Conservation (phyloP, 2,329 filamentous ascomycete species). For the Talaromyces atroroseus region DNA sequence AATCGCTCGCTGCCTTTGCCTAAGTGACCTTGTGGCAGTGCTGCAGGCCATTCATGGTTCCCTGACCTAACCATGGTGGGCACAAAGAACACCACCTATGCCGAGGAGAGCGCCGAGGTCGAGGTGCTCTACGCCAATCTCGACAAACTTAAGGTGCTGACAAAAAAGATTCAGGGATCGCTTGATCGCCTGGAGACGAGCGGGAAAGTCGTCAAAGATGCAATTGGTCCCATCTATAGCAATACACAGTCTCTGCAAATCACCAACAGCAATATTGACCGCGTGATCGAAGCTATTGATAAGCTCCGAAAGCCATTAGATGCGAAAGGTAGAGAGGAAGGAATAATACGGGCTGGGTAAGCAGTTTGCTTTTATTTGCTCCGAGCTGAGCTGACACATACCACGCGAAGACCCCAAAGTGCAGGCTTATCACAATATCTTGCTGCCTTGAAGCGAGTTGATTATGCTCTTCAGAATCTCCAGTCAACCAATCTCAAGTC, state of each 20-base stretch:
- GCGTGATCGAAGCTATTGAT: conserved; percentile 79
- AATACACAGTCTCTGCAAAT: conserved; percentile 86
- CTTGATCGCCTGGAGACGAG: conserved; percentile 77
- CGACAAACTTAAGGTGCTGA: conserved; percentile 87
- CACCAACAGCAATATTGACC: conserved; percentile 84
- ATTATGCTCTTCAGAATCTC: conserved; percentile 76
- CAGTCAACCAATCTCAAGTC: conserved; percentile 84
- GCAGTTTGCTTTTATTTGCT: conserved; percentile 16
- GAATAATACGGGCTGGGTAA: conserved; percentile 75
- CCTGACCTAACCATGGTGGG: conserved; percentile 43
- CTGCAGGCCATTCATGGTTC: not conserved
- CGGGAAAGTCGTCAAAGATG: conserved; percentile 84
- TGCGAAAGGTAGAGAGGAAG: conserved; percentile 85
- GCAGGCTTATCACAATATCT: conserved; percentile 80
- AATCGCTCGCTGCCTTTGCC: not conserved
- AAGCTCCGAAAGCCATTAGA: conserved; percentile 84
- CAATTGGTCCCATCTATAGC: conserved; percentile 84
- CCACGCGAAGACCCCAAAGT: conserved; percentile 62
- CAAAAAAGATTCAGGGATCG: conserved; percentile 91
- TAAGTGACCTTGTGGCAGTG: not conserved
- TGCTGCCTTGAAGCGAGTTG: conserved; percentile 80
- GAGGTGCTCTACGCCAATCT: conserved; percentile 65
- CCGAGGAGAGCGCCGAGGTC: conserved; percentile 63
- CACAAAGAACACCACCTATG: conserved; percentile 53
- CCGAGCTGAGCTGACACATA: conserved; percentile 15